A percentile compares a stretch with the other conserved stretches of the same genome.
Conservation (phyloP, 2,329 filamentous ascomycete species). For the Venturiaceae sp. region DNA sequence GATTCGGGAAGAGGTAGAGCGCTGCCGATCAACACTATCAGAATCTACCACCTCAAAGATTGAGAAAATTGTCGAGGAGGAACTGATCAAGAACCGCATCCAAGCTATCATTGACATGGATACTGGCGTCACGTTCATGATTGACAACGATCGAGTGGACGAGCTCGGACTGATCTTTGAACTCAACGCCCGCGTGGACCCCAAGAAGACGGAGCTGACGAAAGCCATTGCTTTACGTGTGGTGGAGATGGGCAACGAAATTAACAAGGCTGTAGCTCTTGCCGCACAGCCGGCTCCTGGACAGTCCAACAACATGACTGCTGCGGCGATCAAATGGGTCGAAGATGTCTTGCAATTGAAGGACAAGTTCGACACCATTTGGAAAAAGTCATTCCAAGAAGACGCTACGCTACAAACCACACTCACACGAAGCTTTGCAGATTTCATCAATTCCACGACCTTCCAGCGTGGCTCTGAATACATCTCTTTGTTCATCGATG, state of each 20-base stretch:
- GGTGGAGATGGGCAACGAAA: constrained; percentile 68
- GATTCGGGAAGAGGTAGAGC: constrained; percentile 69
- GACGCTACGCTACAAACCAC: constrained; percentile 74
- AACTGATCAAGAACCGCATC: constrained; percentile 70
- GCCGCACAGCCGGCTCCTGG: constrained; percentile 46
- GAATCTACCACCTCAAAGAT: constrained; percentile 64
- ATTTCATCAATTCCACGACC: constrained; percentile 72
- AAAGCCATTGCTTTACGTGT: constrained; percentile 64
- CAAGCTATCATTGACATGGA: constrained; percentile 77
- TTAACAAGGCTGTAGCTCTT: constrained; percentile 58
- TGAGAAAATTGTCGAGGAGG: constrained; percentile 64
- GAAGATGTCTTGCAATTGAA: constrained; percentile 81
- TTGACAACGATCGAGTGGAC: constrained; percentile 74
- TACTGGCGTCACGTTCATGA: constrained; percentile 79
- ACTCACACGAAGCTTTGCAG: constrained; percentile 76
- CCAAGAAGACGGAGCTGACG: constrained; percentile 60
- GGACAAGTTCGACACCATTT: constrained; percentile 79
- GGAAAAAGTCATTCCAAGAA: constrained; percentile 59
- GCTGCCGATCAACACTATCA: constrained; percentile 76
- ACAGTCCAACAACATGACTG: constrained; percentile 54
- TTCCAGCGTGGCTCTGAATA: constrained; percentile 81
- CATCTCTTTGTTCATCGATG: constrained; percentile 92
- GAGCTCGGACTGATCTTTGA: constrained; percentile 76
- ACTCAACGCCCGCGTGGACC: constrained; percentile 68
- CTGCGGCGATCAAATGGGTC: constrained; percentile 88